Evolutionary conservation across 2,329 filamentous ascomycete genomes (phyloP), one percentile per base, ranked within the genome.

Genomic region (Aphanocladium album): DNA sequence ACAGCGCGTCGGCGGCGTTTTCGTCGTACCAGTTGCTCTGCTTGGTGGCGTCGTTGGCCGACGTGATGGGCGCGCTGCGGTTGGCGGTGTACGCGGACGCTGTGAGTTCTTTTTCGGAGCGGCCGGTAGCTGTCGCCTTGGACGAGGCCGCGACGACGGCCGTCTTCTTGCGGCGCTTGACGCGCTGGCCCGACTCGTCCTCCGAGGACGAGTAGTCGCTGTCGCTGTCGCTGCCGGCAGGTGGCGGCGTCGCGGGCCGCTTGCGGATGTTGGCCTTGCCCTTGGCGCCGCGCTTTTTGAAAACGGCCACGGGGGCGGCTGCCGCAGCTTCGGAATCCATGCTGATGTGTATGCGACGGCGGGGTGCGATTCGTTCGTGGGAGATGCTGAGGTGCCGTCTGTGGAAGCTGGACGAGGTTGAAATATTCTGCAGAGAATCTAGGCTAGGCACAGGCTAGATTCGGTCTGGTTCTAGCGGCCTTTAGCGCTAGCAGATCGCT

Each of bases 11-110:
- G 50, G 77, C 75, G 25, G 79, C 76, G n/a, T 82, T 80, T 62
- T 93, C 90, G 63, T 96, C 92, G 74, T 89, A 95, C 93, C 92
- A 97, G 72, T 96, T 90, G 60, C 84, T 89, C 47, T 87, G 83
- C 69, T 96, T 96, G 1, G 93, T 98, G 21, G 95, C 93, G 72
- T 97, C 93, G 72, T 93, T 93, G 68, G 83, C 84, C 64, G 80
- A 81, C 67, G 85, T 80, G 67, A 91, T 85, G 64, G 81, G 80
- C 25, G 85, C 74, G 61, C 78, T 81, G 65, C 87, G 80, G 72
- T 91, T 83, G 61, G 87, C 83, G 57, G 80, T 74, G 74, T 83
- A 84, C 64, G 82, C 75, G 51, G 84, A 82, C 62, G 83, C 76
- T 16, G 77, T 75, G 25, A 80, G 72, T 30, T 83, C 78, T 30